Percentiles rank a stretch among this genome's conserved stretches.
Conservation (phyloP, 148 eudicot genomes). For the Rhododendron ovatum region DNA sequence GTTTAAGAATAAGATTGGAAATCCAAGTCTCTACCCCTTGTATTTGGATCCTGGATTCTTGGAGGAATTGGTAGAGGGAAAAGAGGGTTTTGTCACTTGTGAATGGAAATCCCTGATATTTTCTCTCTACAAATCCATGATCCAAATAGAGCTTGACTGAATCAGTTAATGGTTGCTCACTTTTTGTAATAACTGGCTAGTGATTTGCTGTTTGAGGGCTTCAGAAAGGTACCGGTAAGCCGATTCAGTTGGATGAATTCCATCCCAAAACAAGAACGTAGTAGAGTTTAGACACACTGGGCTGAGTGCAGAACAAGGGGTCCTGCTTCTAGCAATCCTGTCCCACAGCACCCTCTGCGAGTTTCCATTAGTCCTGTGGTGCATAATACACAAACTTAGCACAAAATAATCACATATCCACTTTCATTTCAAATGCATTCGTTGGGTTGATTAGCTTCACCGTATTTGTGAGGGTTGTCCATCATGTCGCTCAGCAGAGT, state of each 20-base stretch:
- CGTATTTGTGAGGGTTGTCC: constrained; percentile 32
- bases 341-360: constrained; percentile 60
- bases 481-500: constrained; percentile 34
- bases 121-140: background rate
- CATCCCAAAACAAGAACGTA: constrained; percentile 45
- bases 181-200: background rate
- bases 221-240: constrained; percentile 25
- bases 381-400: background rate
- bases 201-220: constrained; percentile 1
- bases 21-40: background rate
- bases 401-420: background rate
- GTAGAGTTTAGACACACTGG: constrained; percentile 47
- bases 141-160: background rate
- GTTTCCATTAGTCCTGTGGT: constrained; percentile 42
- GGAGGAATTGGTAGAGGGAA: background rate
- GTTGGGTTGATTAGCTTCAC: constrained; percentile 16
- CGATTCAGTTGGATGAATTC: constrained; percentile 49
- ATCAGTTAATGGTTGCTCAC: background rate
- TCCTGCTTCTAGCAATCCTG: constrained; percentile 50
- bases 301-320: constrained; percentile 33
- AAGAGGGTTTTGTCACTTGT: background rate
- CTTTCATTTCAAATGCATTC: background rate
- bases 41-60: background rate
- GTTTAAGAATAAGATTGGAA: background rate
- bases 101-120: background rate